Percentiles rank a stretch among this genome's conserved stretches.
Evolutionary conservation across 805 yeast genomes (phyloP).

Genomic region (Barnettozyma pratensis): DNA sequence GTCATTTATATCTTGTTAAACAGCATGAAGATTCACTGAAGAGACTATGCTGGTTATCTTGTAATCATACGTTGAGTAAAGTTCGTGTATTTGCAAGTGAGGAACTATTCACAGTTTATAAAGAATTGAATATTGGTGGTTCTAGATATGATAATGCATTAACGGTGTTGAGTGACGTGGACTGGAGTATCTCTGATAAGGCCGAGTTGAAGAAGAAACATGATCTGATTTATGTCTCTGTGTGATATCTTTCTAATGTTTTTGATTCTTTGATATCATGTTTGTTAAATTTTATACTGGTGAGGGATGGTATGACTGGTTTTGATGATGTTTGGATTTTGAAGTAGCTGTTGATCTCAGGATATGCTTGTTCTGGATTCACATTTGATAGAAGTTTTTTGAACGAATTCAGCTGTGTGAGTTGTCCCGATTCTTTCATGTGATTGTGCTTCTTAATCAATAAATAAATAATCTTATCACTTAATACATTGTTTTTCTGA

Average conservation of each 20-base stretch:
- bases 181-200: conserved; percentile 11
- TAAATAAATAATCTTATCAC: not conserved
- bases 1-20: conserved; percentile 27
- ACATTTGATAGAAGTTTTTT: not conserved
- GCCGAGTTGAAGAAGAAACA: not conserved
- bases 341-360: too few species aligned
- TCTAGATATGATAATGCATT: conserved; percentile 26
- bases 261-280: conserved; percentile 3
- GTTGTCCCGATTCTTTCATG: too few species aligned
- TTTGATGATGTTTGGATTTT: too few species aligned
- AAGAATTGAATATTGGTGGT: conserved; percentile 28
- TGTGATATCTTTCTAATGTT: not conserved
- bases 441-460: not conserved
- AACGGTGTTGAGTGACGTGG: conserved; percentile 9
- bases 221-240: not conserved
- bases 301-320: not conserved
- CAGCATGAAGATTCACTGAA: conserved; percentile 14
- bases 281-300: not conserved
- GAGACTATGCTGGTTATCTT: conserved; percentile 26
- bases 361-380: not conserved
- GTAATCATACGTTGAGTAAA: conserved; percentile 27
- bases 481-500: not conserved
- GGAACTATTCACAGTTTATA: conserved; percentile 34
- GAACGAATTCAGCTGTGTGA: too few species aligned
- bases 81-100: conserved; percentile 38